Percentiles rank a stretch among this genome's conserved stretches.
phyloP scores from a whole-genome alignment of 75 land plant species.

The Isoetes taiwanensis region DNA sequence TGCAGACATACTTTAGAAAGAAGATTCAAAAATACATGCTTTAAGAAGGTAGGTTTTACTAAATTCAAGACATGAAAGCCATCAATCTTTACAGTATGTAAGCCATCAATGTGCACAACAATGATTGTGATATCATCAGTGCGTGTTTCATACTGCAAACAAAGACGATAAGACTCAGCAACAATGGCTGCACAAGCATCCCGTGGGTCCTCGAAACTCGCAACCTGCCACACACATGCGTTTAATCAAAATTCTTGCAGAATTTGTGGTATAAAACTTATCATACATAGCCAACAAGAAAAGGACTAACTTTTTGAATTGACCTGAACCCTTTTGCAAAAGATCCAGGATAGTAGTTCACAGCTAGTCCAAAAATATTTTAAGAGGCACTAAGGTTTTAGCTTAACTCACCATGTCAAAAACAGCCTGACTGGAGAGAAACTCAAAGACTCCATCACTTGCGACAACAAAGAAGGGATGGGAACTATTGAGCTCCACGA shows the following conservation, averaged over 20 bases:
- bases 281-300: background rate
- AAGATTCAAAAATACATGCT: too few relatives aligned
- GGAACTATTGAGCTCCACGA: constrained; percentile 49
- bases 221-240: constrained; percentile 35
- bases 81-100: constrained; percentile 50
- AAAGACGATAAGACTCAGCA: constrained; percentile 86
- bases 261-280: too few relatives aligned
- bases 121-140: constrained; percentile 98
- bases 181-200: constrained; percentile 99
- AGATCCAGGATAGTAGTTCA: background rate
- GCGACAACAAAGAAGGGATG: constrained; percentile 89
- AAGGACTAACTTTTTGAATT: background rate
- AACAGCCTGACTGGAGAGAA: constrained; percentile 83
- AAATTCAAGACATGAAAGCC: too few relatives aligned
- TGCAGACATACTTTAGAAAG: background rate
- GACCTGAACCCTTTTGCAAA: background rate
- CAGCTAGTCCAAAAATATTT: background rate
- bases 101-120: constrained; percentile 65
- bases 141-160: constrained; percentile 97
- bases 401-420: constrained; percentile 70
- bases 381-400: background rate
- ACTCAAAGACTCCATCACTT: constrained; percentile 99
- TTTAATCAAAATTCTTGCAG: too few relatives aligned
- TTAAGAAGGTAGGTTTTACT: too few relatives aligned
- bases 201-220: constrained; percentile 77